Evolutionary conservation across 2,329 filamentous ascomycete species (phyloP), one percentile per base, ranked within the genome.

Genomic region (Penicillium sp.): DNA sequence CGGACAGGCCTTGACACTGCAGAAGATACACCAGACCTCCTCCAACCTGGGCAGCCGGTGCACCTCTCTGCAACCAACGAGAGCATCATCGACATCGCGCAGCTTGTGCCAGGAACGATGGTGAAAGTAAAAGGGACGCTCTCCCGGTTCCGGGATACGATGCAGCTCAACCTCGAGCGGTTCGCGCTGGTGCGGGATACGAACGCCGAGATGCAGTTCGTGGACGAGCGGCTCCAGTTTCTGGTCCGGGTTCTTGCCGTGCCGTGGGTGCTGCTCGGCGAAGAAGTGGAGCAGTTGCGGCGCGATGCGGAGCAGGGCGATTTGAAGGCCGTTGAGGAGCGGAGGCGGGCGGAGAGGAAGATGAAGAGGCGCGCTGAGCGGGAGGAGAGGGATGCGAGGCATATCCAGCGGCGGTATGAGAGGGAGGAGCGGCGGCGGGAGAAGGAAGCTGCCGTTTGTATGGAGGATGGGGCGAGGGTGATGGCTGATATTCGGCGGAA

Each of bases 111-210:
- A 0, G 79, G 79, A 3, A 67, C 68, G 0, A 65, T 77, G 5
- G 58, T 81, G 2, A 79, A 79, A 43, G 65, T 75, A 3, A 81
- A 83, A 50, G 77, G 79, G 18, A 78, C 73, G 0, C 65, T 83
- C 7, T 69, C 68, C 0, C 63, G 58, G 8, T 81, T 77, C 51
- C 71, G 77, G 4, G 59, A 62, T 4, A 54, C 58, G 9, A 72
- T 73, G 45, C 79, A 83, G 50, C 45, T 83, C 7, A 65, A 75
- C 11, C 58, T 81, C 17, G 77, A 81, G 54, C 70, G 77, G 3
- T 67, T 78, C 6, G 65, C 60, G 26, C 41, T 72, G 0, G 57
- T 83, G 1, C 56, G 57, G 2, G 71, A 73, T 28, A 82, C 78
- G 10, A 70, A 71, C 28, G 72, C 76, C 18, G 80, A 83, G 54